phyloP scores from a whole-genome alignment of 129 eudicot species.

The Erigeron canadensis region DNA sequence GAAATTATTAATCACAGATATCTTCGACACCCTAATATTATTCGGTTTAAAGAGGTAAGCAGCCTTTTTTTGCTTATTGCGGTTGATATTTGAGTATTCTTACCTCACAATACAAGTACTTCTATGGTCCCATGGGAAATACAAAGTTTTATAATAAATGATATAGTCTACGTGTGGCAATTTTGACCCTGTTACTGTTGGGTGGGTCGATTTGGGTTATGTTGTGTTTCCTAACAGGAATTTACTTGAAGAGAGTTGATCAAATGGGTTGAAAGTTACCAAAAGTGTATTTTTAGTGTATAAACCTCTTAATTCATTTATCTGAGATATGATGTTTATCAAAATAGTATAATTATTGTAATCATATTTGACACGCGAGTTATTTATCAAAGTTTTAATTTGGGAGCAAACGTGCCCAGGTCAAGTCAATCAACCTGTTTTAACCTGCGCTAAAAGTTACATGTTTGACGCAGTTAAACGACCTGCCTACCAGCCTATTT shows the following conservation, averaged over 20 bases:
- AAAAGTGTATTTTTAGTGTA: not conserved
- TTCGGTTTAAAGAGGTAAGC: conserved; percentile 85
- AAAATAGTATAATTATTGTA: not conserved
- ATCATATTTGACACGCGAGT: not conserved
- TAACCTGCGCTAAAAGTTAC: not conserved
- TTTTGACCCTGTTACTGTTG: not conserved
- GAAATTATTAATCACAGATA: conserved; percentile 91
- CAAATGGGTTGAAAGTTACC: not conserved
- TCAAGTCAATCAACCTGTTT: not conserved
- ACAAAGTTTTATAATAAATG: conserved; percentile 9
- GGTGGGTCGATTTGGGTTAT: not conserved
- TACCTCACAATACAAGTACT: not conserved
- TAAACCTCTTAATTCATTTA: not conserved
- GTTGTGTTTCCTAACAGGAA: not conserved
- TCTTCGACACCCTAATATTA: conserved; percentile 85
- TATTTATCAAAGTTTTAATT: too few relatives aligned
- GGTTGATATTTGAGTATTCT: not conserved
- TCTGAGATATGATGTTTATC: not conserved
- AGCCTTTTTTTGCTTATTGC: not conserved
- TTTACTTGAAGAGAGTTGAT: not conserved
- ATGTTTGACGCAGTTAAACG: not conserved
- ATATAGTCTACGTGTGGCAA: not conserved
- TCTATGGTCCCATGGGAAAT: conserved; percentile 4
- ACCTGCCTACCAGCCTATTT: not conserved
- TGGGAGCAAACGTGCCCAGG: too few relatives aligned